phyloP scores from a whole-genome alignment of 148 eudicot species.

The Polygonum aviculare region DNA sequence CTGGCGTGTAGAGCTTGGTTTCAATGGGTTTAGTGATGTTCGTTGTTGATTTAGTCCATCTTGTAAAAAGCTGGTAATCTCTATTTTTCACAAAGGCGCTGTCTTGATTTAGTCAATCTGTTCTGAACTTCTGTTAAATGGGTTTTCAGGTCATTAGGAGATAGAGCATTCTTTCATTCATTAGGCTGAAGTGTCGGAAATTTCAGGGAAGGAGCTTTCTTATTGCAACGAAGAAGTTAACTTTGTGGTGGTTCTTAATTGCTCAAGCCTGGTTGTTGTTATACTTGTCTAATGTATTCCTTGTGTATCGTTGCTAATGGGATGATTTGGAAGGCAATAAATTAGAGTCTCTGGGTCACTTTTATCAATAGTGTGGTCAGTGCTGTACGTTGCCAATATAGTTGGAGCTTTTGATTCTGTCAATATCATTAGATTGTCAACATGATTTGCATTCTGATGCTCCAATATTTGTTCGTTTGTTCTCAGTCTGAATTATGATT shows the following conservation, averaged over 20 bases:
- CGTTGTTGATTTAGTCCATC: background rate
- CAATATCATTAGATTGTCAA: constrained; percentile 12
- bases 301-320: background rate
- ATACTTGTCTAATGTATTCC: too few species aligned
- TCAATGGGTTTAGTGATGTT: background rate
- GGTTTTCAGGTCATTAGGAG: background rate
- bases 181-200: background rate
- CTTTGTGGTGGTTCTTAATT: too few species aligned
- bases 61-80: background rate
- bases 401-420: constrained; percentile 22
- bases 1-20: too few species aligned
- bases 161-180: background rate
- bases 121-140: background rate
- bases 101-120: background rate
- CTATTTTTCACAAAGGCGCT: background rate
- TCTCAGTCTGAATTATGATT: too few species aligned
- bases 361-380: background rate
- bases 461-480: too few species aligned
- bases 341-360: background rate
- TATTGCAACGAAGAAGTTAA: too few species aligned
- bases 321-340: background rate
- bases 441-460: background rate
- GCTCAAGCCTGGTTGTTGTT: too few species aligned
- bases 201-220: background rate
- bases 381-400: constrained; percentile 25